Percentiles rank a stretch among this genome's conserved stretches.
Conservation (phyloP, 2,329 filamentous ascomycete species). For the Penicillium sp. region DNA sequence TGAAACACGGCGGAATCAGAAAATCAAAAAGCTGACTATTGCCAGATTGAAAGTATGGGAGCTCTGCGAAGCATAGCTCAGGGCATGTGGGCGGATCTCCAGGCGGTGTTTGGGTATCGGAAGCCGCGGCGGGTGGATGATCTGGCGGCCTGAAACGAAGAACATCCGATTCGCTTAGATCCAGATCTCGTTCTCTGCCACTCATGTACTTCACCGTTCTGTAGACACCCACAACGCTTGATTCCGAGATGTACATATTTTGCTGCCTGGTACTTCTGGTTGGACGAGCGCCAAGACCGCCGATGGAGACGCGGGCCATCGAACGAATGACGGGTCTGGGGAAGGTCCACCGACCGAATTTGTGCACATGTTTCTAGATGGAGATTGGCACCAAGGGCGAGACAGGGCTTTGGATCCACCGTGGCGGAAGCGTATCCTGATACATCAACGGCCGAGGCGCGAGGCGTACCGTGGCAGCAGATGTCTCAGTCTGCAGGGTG, state of each 20-base stretch:
- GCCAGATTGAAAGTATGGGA: conserved; percentile 32
- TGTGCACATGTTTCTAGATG: too few relatives aligned
- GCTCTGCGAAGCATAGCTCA: conserved; percentile 30
- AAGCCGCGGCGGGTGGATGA: neutral
- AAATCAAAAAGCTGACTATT: neutral
- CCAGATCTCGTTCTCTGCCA: neutral
- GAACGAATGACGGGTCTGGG: neutral
- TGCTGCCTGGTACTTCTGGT: neutral
- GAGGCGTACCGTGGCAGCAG: neutral
- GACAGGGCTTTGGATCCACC: neutral
- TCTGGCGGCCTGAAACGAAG: neutral
- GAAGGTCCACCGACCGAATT: neutral
- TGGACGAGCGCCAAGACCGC: neutral
- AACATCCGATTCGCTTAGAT: neutral
- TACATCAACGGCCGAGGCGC: neutral
- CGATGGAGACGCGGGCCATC: neutral
- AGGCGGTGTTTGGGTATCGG: conserved; percentile 7
- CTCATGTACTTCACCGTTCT: neutral
- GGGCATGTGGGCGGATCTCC: conserved; percentile 19
- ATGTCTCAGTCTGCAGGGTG: neutral
- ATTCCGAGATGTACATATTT: neutral
- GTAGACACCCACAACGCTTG: neutral
- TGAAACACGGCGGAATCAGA: neutral
- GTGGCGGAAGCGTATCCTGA: neutral
- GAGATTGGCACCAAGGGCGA: too few relatives aligned